Base-by-base conservation (phyloP, 2,329 filamentous ascomycete species). In the Pseudogymnoascus sp. region DNA sequence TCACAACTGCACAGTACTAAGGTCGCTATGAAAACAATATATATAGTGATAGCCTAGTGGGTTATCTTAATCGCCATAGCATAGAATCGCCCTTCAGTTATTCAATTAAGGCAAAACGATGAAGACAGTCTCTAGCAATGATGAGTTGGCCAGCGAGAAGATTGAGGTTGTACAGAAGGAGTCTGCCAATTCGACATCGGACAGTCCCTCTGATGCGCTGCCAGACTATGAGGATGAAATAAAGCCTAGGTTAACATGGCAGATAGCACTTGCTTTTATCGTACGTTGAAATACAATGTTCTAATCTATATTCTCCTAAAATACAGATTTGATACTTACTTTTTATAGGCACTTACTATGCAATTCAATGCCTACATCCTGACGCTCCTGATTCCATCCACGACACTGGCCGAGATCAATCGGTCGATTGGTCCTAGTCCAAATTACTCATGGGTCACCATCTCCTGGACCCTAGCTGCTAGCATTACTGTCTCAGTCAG, bases 371-470 rank as follows among this genome's bases (percentile, higher is more conserved):
- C 72, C 37, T 74, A 74, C 64, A 69, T 75, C 43, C 71, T 74
- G 65, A 72, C 71, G n/a, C 68, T 74, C 59, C 68, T 74, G 49
- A 74, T 74, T 60, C 73, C 73, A 7, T 69, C 72, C 11, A 69
- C 72, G 3, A 70, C 72, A 4, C 69, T 74, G 6, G 67, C 69
- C 61, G 72, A 71, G 63, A 72, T 74, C 64, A 74, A 74, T 60
- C 69, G 72, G 11, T 71, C 73, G 21, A 68, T 74, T 8, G 73
- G 73, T 1, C 72, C 73, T 1, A 70, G 72, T 52, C 68, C 72
- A 2, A 72, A 70, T 59, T 73, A 72, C 12, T 69, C 71, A 7
- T 75, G 73, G 73, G 75, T 75, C 29, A 73, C 72, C 2, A 65
- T 72, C n/a, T 71, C 60, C 16, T 72, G 69, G 70, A 70, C 68